Conservation (phyloP, 805 yeast species). For the Candida ovalis region DNA sequence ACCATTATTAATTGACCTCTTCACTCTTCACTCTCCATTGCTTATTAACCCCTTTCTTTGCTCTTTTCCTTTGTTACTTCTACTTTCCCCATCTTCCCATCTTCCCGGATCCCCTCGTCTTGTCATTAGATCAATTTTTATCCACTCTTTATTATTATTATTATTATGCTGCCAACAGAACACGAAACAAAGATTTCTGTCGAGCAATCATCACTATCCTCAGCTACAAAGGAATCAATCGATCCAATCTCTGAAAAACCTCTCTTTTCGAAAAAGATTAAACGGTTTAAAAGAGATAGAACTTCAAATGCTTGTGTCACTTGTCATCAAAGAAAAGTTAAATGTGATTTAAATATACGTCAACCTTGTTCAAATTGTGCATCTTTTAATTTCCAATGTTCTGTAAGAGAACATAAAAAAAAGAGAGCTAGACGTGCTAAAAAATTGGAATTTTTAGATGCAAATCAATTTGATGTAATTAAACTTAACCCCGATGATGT, state of each 20-base stretch:
- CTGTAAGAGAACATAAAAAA: not conserved
- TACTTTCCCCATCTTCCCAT: too few species aligned
- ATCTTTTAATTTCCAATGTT: not conserved
- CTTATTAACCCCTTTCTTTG: too few species aligned
- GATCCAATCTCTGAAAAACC: not conserved
- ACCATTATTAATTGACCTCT: too few species aligned
- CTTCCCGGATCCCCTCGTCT: too few species aligned
- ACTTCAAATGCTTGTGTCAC: constrained; percentile 69
- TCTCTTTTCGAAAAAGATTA: not conserved
- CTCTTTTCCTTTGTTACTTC: too few species aligned
- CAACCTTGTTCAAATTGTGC: constrained; percentile 42
- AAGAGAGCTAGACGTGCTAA: not conserved
- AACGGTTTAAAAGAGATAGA: constrained; percentile 38
- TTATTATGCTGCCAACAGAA: too few species aligned
- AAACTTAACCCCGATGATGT: not conserved
- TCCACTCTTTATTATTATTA: too few species aligned
- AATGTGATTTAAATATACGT: constrained; percentile 60
- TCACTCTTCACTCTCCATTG: too few species aligned
- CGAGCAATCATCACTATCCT: not conserved
- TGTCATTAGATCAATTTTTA: too few species aligned
- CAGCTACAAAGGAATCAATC: too few species aligned
- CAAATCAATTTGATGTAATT: not conserved
- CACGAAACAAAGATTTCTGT: not conserved
- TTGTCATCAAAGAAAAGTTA: constrained; percentile 68
- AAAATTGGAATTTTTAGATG: not conserved